Evolutionary conservation across 164 flowering plant species (phyloP), one percentile per base, ranked within the genome.

Genomic region (Akebia trifoliata): DNA sequence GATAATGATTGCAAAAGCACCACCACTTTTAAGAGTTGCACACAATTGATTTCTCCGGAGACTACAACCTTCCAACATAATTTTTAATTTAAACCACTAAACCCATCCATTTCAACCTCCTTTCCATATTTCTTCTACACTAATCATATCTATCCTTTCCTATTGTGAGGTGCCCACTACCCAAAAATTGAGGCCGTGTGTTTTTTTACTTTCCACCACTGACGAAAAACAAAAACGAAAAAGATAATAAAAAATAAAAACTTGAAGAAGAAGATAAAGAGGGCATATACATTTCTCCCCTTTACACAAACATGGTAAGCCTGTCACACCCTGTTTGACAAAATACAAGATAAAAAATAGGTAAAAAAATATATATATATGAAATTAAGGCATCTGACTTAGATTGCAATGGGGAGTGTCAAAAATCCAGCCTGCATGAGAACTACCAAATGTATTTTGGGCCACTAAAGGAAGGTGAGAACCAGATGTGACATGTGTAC

Each of bases 321-420:
- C 64, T 77, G 78, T 76, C 71, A 54, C 68, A 47, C 62, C 79
- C 70, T 54, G 66, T 64, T 78, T 73, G 80, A 81, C 70, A 69
- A 72, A 79, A 74, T 69, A 44, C 59, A 64, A 50, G 32, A 35
- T 24, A 48, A 38, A 44, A 43, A 40, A 25, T 57, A 55, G 66
- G 50, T 40, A 55, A 59, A 37, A 68, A 56, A 6, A 50, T n/a
- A n/a, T n/a, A n/a, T n/a, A n/a, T n/a, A 71, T 78, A 69, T 56
- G 56, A 34, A 43, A 49, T 61, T 68, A 63, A 77, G 87, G 78
- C 65, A 64, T 78, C 83, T 82, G 87, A 86, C 86, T 76, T 74
- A 66, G 84, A 83, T 78, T 66, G 80, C 88, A 82, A 72, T 71
- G 38, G 36, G 46, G 53, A 47, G 48, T 35, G 61, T 62, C 40